Evolutionary conservation across 306 rosid genomes (phyloP), one percentile per base, ranked within the genome.

Genomic region (Glycine soja): DNA sequence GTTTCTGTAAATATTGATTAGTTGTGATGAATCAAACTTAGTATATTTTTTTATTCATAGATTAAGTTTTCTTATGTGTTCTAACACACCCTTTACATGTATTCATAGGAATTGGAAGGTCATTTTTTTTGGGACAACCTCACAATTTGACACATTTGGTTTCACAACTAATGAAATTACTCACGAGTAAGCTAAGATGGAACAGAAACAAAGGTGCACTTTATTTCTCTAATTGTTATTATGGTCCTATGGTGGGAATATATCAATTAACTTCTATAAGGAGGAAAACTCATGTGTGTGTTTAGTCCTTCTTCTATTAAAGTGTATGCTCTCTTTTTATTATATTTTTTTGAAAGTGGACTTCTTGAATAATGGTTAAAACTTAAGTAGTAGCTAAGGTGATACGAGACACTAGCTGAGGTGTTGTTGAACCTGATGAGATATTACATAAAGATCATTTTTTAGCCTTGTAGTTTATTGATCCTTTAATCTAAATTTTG

Each of bases 71-170:
- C 84, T 58, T 16, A 14, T 24, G 42, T 46, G 30, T 62, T 73
- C 74, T 73, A 69, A 53, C 73, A 62, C 38, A 58, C 63, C 74
- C 30, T 75, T 50, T 71, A 54, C 81, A 70, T 7, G 56, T 77
- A 62, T 74, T n/a, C 76, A 24, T 59, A 95, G 99, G 97, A 95
- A 38, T 48, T 95, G 89, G 97, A 91, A 85, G 97, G 98, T 77
- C 94, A 19, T 77, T 83, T 90, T 75, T 76, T 95, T 85, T n/a
- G 94, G 94, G 82, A 93, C 94, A 8, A 89, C 99, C 14, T 81
- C 88, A 3, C 93, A 93, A 91, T 95, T 95, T 81, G 98, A 95
- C 80, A 93, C 99, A 50, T 95, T 93, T 84, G 99, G 99, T 79
- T 87, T 79, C 66, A 91, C 99, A 34, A 92, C 94, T 59, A 88